Evolutionary conservation across 2,329 filamentous ascomycete species (phyloP).

Genomic region (Trichoderma hamatum): DNA sequence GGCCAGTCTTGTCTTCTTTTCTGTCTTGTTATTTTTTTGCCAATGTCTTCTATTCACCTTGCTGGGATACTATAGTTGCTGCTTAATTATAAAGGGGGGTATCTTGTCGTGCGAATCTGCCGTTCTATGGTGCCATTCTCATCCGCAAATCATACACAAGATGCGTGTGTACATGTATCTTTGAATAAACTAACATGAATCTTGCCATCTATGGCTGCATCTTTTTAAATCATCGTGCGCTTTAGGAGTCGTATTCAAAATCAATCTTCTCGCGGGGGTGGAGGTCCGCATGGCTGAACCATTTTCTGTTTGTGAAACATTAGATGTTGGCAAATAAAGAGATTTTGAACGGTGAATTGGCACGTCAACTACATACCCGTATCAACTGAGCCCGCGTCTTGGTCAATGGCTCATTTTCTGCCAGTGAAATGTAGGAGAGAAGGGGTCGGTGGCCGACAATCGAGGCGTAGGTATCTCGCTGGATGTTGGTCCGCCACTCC

Average conservation of each 20-base stretch:
- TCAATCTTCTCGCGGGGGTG: slow-evolving; percentile 59
- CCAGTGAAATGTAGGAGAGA: slow-evolving; percentile 85
- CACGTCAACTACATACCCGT: slow-evolving; percentile 55
- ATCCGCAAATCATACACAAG: background rate
- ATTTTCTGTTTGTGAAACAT: slow-evolving; percentile 57
- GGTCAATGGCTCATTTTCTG: slow-evolving; percentile 81
- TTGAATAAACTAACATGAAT: background rate
- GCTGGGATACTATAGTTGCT: background rate
- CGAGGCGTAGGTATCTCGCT: slow-evolving; percentile 87
- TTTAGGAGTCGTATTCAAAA: background rate
- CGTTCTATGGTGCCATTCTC: slow-evolving; percentile 4
- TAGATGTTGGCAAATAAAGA: slow-evolving; percentile 25
- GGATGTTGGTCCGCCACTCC: slow-evolving; percentile 96
- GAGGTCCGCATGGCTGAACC: slow-evolving; percentile 63
- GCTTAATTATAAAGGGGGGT: slow-evolving; percentile 3
- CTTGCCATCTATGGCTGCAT: background rate
- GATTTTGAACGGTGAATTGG: background rate
- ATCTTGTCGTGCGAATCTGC: slow-evolving; percentile 12
- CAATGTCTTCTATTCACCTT: background rate
- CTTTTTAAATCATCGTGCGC: background rate
- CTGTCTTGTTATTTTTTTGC: background rate
- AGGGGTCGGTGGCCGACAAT: slow-evolving; percentile 89
- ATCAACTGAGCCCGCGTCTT: slow-evolving; percentile 80
- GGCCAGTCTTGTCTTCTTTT: background rate
- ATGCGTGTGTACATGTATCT: background rate